A percentile compares a stretch with the other conserved stretches of the same genome.
phyloP scores from a whole-genome alignment of 345 rosid species.

The Pistacia atlantica region DNA sequence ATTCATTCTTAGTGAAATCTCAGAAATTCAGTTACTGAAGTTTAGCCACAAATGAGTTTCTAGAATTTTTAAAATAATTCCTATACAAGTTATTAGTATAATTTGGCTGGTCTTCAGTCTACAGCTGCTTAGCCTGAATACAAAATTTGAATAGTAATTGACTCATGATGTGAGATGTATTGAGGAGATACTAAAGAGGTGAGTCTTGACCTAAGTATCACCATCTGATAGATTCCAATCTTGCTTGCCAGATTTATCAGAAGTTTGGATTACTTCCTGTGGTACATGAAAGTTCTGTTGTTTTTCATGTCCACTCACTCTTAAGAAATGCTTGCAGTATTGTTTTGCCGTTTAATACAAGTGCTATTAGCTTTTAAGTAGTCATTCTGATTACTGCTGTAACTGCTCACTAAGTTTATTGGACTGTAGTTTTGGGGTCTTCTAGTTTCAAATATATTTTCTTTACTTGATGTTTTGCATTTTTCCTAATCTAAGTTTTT shows the following conservation, averaged over 20 bases:
- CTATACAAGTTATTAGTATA: neutral
- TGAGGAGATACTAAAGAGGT: neutral
- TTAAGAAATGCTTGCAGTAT: neutral
- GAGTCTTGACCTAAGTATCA: neutral
- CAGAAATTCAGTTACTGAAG: slow-evolving; percentile 1
- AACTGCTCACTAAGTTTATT: neutral
- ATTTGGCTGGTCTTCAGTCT: neutral
- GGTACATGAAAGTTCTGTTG: neutral
- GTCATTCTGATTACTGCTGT: neutral
- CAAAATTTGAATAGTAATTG: neutral
- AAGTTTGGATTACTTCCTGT: neutral
- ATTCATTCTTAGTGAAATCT: neutral
- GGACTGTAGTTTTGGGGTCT: neutral
- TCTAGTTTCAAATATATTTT: too few relatives aligned
- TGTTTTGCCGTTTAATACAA: too few relatives aligned
- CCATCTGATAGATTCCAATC: neutral
- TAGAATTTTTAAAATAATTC: neutral
- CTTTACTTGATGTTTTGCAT: too few relatives aligned
- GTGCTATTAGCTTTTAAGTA: neutral
- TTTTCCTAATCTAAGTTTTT: neutral
- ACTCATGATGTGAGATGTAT: neutral
- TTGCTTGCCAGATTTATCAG: neutral
- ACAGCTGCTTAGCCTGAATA: neutral
- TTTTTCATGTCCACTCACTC: neutral
- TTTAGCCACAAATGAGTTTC: neutral